Percentiles rank a stretch among this genome's conserved stretches.
These are phyloP conservation scores for Rhododendron simsii DNA, from an alignment of 148 eudicot species.

Conservation along the genomic window DNA sequence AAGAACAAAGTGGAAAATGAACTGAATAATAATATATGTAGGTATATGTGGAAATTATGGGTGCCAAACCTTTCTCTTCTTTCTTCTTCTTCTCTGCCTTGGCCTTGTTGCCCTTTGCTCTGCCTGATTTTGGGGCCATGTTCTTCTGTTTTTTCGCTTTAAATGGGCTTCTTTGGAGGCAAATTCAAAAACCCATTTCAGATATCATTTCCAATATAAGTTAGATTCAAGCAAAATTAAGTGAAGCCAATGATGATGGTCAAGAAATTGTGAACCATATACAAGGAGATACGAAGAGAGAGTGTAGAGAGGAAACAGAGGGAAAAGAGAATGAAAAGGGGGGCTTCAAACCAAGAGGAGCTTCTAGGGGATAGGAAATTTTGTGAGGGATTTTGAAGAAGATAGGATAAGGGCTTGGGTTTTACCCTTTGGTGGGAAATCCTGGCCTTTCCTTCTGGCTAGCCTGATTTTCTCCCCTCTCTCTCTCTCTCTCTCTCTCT, in stretches of 20 bases:
- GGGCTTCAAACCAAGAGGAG: background rate
- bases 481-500: slow-evolving; percentile 15
- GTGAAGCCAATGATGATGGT: background rate
- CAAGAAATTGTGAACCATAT: background rate
- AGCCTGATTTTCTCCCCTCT: slow-evolving; percentile 20
- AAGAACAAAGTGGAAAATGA: background rate
- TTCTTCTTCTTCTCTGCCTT: slow-evolving; percentile 84
- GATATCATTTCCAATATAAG: background rate
- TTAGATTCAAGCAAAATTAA: background rate
- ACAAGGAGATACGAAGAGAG: background rate
- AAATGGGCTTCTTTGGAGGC: background rate
- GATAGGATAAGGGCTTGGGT: slow-evolving; percentile 37
- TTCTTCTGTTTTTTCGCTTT: background rate
- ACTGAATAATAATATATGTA: background rate
- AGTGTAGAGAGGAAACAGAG: background rate
- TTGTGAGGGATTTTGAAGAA: slow-evolving; percentile 14
- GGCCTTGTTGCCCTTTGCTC: slow-evolving; percentile 58
- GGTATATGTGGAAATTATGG: background rate
- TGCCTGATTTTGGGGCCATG: slow-evolving; percentile 96
- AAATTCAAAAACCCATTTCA: slow-evolving; percentile 17
- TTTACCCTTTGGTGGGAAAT: slow-evolving; percentile 43
- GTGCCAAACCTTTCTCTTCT: slow-evolving; percentile 68
- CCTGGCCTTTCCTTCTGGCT: slow-evolving; percentile 56
- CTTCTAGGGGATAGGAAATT: slow-evolving; percentile 11
- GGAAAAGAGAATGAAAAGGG: slow-evolving; percentile 6